A percentile compares a stretch with the other conserved stretches of the same genome.
Conservation (phyloP, 768 basidiomycete species). For the Dioszegia aurantiaca region DNA sequence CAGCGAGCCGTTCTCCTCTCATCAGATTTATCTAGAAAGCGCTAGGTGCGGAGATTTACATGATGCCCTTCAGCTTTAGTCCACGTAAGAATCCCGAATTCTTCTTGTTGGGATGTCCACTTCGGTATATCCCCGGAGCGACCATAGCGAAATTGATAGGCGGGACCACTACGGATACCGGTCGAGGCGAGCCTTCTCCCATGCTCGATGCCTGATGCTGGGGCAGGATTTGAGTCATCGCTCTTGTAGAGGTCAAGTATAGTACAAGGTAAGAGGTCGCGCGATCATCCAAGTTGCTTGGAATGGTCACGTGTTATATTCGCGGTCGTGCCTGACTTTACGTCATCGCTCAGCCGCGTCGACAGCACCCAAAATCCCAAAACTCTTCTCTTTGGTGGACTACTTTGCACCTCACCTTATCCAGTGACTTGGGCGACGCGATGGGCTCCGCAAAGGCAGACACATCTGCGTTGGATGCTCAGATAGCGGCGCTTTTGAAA, state of each 20-base stretch:
- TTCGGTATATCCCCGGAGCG: conserved; percentile 43
- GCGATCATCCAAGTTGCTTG: too few species aligned
- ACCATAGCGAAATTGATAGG: conserved; percentile 49
- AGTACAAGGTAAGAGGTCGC: too few species aligned
- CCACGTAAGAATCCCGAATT: conserved; percentile 46
- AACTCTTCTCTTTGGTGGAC: too few species aligned
- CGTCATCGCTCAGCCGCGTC: conserved; percentile 6
- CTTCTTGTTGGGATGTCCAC: conserved; percentile 50
- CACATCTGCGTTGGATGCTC: conserved; percentile 33
- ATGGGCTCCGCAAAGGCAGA: too few species aligned
- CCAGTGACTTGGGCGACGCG: too few species aligned
- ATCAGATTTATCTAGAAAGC: background rate
- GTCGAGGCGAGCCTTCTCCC: conserved; percentile 1
- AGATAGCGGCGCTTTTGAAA: conserved; percentile 36
- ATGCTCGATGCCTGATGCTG: background rate
- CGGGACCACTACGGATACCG: conserved; percentile 35
- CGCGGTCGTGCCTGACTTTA: conserved; percentile 11
- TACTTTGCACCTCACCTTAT: too few species aligned
- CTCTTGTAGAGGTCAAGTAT: background rate
- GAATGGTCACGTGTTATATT: background rate
- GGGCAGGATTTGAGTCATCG: background rate
- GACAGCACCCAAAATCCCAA: background rate
- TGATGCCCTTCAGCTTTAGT: conserved; percentile 44
- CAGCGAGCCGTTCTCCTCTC: too few species aligned
- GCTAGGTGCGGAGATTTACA: conserved; percentile 26